Evolutionary conservation across 108 stramenopile genomes (phyloP), one percentile per base, ranked within the genome.

Genomic region (Parmales sp.): DNA sequence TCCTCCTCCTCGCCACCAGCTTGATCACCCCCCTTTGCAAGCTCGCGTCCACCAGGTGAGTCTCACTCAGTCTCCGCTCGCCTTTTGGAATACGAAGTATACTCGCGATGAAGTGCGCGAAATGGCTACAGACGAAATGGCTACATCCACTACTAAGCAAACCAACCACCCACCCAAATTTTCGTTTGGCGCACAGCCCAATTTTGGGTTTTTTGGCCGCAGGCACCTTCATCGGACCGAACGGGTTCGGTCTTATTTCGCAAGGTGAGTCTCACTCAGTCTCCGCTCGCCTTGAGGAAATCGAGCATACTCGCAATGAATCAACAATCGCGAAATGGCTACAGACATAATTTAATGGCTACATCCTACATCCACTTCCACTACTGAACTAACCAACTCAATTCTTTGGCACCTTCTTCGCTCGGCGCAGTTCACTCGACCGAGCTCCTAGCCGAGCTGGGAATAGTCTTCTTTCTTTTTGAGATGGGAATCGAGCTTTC

Each of bases 401-500:
- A 11, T 43, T 8, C 41, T 11, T 43, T 16, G 41, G 16, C 16
- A 43, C 41, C 41, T 43, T 43, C 41, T 11, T 43, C 16, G 11
- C 41, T 43, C 41, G 68, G 67, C 34, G 89, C 83, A 18, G 80
- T 90, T 54, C 88, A 89, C 66, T 85, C 83, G 8, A 87, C 88
- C 8, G 86, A 90, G 63, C 79, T 74, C 20, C 69, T 95, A 68
- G 94, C 90, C 0, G 94, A 97, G 69, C 79, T 95, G 67, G 95
- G 95, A 20, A 95, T 97, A 38, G 93, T 94, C 39, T 95, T 97
- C 71, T 97, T 97, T 73, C 76, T 97, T 1, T 97, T 97, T 70
- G 96, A 97, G 74, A 97, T 97, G 96, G 96, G 96, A 31, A 85
- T 97, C 39, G 94, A 97, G 71, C 76, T 97, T 0, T 90, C 88